phyloP scores from a whole-genome alignment of 192 early-diverging fungal species.

The Cladochytrium replicatum region DNA sequence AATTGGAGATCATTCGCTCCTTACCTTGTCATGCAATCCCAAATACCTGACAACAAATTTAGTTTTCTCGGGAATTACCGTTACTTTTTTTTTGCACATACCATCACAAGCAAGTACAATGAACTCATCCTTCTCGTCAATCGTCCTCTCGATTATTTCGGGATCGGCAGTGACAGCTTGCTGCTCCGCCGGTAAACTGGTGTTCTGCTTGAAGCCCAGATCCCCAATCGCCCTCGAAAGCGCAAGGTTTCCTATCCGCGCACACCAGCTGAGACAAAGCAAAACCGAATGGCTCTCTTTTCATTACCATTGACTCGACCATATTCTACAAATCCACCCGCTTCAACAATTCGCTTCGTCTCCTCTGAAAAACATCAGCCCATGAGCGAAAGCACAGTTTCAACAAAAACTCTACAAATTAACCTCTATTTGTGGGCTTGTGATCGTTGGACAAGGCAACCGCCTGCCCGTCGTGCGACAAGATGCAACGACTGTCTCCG shows the following conservation, averaged over 20 bases:
- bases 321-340: slow-evolving; percentile 97
- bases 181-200: slow-evolving; percentile 58
- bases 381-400: no score
- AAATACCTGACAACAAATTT: slow-evolving; percentile 65
- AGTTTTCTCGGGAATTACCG: background rate
- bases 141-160: slow-evolving; percentile 56
- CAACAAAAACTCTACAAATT: no score
- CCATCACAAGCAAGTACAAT: slow-evolving; percentile 95
- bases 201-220: slow-evolving; percentile 96
- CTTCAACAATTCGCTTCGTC: slow-evolving; percentile 70
- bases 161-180: slow-evolving; percentile 93
- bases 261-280: background rate
- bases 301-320: slow-evolving; percentile 91
- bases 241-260: slow-evolving; percentile 70
- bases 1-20: slow-evolving; percentile 41
- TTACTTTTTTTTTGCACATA: slow-evolving; percentile 17
- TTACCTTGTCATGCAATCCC: slow-evolving; percentile 93
- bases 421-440: slow-evolving; percentile 77
- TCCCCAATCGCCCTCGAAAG: slow-evolving; percentile 96
- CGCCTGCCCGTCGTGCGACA: slow-evolving; percentile 68
- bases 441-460: slow-evolving; percentile 83
- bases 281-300: background rate
- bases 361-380: slow-evolving; percentile 42
- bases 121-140: slow-evolving; percentile 76
- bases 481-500: slow-evolving; percentile 89